Base-by-base conservation (phyloP, 2,329 filamentous ascomycete species). In the Sclerotinia trifoliorum region DNA sequence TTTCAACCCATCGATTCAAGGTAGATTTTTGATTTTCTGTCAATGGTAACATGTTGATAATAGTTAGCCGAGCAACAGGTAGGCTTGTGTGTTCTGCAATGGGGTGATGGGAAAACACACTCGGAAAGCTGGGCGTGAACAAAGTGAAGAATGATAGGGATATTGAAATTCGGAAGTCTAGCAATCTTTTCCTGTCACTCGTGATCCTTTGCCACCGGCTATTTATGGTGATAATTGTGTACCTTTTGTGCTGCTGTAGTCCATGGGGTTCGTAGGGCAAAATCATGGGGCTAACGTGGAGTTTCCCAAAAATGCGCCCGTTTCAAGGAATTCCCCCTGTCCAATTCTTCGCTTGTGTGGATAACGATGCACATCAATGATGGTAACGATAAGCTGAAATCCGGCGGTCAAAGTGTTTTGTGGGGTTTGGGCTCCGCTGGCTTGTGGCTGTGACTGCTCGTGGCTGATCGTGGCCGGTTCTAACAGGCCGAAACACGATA, bases 1-100 rank as follows among this genome's bases (percentile, higher is more conserved):
- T 62, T 24, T 60, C 49, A 5, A 65, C 72, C 72, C 72, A 73
- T 13, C 56, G 62, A 1, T 35, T 63, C 24, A 73, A 58, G 8
- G 66, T 71, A 61, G 48, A 66, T 21, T 73, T 71, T 35, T 73
- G 72, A 0, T 69, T 66, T 46, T 65, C 66, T 10, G 63, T 71
- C 32, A 73, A 65, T 3, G 52, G 61, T 39, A 62, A 42, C 69
- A 72, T 71, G n/a, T 54, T 67, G 57, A 26, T 21, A 49, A 7
- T 10, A 42, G 54, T 26, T 49, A 49, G 35, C 44, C 44, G 29
- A 24, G 2, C 15, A 3, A 55, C 1, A n/a, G 44, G 19, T n/a
- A 21, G 5, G 15, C 19, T 42, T n/a, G 44, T 68, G 21, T 56
- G 24, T 17, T 32, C 6, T 19, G n/a, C 13, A 42, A 56, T 15